Evolutionary conservation across 75 land plant species (phyloP).

Genomic region (Selaginella tamariscina): DNA sequence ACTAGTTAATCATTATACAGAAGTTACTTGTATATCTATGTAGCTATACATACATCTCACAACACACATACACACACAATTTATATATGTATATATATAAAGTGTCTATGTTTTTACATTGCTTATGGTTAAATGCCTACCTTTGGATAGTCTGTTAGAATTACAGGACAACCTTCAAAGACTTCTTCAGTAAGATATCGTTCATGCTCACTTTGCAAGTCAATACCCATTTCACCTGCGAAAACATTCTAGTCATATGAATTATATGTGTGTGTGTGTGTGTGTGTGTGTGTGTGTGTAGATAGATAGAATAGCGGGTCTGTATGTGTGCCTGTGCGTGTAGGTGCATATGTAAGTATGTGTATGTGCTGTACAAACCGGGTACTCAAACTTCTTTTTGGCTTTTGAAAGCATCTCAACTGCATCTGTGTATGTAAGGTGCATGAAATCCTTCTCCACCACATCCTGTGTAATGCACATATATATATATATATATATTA

Average conservation of each 20-base stretch:
- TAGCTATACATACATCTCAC: no score
- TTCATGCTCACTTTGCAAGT: constrained; percentile 96
- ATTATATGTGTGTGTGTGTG: no score
- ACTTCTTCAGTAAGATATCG: constrained; percentile 80
- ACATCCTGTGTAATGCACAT: no score
- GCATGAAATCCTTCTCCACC: constrained; percentile 74
- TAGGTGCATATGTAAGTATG: neutral
- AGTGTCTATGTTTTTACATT: no score
- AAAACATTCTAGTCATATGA: neutral
- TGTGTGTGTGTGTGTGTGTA: no score
- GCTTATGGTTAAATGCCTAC: no score
- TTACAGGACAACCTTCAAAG: constrained; percentile 77
- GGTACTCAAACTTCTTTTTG: constrained; percentile 77
- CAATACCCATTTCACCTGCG: constrained; percentile 89
- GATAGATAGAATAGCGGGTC: no score
- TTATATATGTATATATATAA: no score
- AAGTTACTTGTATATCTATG: neutral
- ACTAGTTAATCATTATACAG: neutral
- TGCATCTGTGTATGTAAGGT: constrained; percentile 85
- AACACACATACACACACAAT: no score
- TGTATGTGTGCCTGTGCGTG: no score
- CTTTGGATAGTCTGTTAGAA: constrained; percentile 92
- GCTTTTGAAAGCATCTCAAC: constrained; percentile 56
- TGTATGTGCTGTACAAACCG: constrained; percentile 29
- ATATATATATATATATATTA: no score